Conservation (phyloP, 208 protist species). For the Tritrichomonas musculus region DNA sequence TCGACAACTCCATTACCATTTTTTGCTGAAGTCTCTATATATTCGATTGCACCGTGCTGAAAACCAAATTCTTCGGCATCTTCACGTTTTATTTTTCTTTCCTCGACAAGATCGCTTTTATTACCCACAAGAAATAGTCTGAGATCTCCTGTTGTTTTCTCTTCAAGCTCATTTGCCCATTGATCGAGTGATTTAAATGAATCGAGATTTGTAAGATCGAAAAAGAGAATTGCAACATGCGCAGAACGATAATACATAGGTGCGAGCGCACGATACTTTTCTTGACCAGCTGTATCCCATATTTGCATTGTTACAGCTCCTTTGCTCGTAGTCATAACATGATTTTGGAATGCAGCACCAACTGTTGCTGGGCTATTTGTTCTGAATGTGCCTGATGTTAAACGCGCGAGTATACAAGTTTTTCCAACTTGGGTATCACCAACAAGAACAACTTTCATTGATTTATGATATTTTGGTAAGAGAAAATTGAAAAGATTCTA, state of each 20-base stretch:
- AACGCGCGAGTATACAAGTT: not conserved
- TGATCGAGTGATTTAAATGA: not conserved
- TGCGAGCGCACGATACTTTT: not conserved
- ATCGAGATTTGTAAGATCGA: not conserved
- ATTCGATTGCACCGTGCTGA: not conserved
- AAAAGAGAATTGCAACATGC: not conserved
- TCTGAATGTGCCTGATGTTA: not conserved
- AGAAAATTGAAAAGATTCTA: too few relatives aligned
- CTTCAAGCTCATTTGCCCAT: not conserved
- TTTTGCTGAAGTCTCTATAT: not conserved
- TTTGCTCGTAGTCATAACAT: not conserved
- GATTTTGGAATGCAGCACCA: not conserved
- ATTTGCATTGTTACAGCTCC: not conserved
- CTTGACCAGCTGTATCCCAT: not conserved
- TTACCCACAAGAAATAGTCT: constrained; percentile 3
- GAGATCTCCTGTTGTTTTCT: not conserved
- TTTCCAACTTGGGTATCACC: constrained; percentile 22
- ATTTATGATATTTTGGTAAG: too few relatives aligned
- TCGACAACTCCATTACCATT: not conserved
- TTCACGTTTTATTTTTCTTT: not conserved
- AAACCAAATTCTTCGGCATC: not conserved
- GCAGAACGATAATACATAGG: not conserved
- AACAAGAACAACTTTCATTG: constrained; percentile 23
- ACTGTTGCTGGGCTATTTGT: not conserved
- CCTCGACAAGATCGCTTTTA: not conserved